Base-by-base conservation (phyloP, 306 rosid species). In the Castanea sativa region DNA sequence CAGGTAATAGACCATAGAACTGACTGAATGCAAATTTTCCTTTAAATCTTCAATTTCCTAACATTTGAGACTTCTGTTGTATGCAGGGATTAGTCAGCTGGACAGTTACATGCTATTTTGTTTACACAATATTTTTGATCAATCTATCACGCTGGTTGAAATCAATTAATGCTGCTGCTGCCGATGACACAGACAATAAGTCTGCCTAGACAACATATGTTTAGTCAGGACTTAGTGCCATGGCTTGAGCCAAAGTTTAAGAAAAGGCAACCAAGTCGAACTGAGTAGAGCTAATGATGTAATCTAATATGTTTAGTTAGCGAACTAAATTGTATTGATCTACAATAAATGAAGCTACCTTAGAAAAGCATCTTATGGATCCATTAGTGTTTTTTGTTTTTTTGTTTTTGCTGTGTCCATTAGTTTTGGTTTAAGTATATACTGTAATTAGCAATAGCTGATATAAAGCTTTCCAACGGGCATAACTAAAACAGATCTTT, bases 101-200 rank as follows among this genome's bases (percentile, higher is more conserved):
- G 89, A 86, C 89, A 38, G 72, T 86, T 63, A 83, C 89, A 58
- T 81, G 91, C 85, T 88, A 86, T 30, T 88, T 88, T 20, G 84
- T 79, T 29, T 85, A 88, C 79, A 85, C 87, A 1, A 80, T 55
- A 23, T 85, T 88, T 61, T 43, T 85, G 76, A 76, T 83, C 41
- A 80, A 81, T 58, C 69, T 78, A 10, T 85, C 89, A 41, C 81
- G 87, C n/a, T 80, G 88, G 88, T 78, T 87, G 45, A 79, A 69
- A 12, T 69, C 86, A 5, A 76, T 75, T 21, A 35, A 69, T 69
- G 80, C 76, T 53, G 35, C 38, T 14, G 67, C 74, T 20, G 13
- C 45, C 45, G 45, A 7, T 41, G 45, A 41, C 45, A 41, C 59
- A 4, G 75, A 85, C 32, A 51, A 76, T 30, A 78, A 14, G 32